Evolutionary conservation across 1,139 yeast genomes (phyloP).

Genomic region (Kodamaea sp.): DNA sequence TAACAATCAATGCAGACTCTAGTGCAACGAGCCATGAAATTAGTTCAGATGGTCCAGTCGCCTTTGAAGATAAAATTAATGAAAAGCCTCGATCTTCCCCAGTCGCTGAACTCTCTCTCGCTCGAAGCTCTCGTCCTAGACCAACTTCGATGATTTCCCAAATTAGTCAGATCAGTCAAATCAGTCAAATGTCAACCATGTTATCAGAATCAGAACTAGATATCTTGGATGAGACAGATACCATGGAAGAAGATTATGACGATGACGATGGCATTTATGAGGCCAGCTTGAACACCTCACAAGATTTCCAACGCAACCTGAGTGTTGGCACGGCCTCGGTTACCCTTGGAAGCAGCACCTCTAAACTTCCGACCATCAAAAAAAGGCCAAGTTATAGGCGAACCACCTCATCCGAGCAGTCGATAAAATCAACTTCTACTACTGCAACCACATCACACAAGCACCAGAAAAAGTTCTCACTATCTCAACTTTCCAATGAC

Average conservation of each 20-base stretch:
- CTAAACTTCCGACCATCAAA: slow-evolving; percentile 5
- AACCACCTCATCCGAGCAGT: slow-evolving; percentile 39
- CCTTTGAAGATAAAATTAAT: slow-evolving; percentile 4
- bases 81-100: slow-evolving; percentile 8
- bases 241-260: slow-evolving; percentile 45
- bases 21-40: slow-evolving; percentile 1
- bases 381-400: slow-evolving; percentile 39
- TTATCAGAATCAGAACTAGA: slow-evolving; percentile 49
- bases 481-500: slow-evolving; percentile 40
- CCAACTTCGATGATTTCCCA: slow-evolving; percentile 72
- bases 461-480: slow-evolving; percentile 29
- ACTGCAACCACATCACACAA: slow-evolving; percentile 21
- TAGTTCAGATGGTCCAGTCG: slow-evolving; percentile 3
- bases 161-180: slow-evolving; percentile 53
- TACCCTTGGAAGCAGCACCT: neutral
- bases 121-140: slow-evolving; percentile 36
- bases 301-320: slow-evolving; percentile 16
- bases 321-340: neutral
- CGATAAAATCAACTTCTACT: slow-evolving; percentile 37
- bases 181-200: slow-evolving; percentile 59
- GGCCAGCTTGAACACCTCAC: slow-evolving; percentile 32
- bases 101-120: slow-evolving; percentile 4
- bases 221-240: slow-evolving; percentile 45
- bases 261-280: slow-evolving; percentile 38
- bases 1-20: slow-evolving; percentile 1